Conservation (phyloP, 495 filamentous ascomycete species). For the Lepidopterella palustris region DNA sequence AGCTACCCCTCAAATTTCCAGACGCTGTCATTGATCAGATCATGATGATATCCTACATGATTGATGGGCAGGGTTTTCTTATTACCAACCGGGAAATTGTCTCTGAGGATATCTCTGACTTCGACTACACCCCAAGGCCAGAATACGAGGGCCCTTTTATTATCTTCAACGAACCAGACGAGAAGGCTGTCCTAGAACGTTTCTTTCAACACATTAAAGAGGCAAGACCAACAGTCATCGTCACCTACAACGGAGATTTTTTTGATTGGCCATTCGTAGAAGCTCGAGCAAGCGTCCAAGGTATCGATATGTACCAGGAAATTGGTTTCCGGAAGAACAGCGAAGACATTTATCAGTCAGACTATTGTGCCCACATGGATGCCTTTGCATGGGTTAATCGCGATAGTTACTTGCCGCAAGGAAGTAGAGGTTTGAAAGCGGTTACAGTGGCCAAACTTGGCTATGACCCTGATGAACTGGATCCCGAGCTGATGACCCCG, state of each 20-base stretch:
- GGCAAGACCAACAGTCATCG: constrained; percentile 89
- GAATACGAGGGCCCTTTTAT: constrained; percentile 94
- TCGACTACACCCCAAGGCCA: constrained; percentile 95
- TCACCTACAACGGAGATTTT: constrained; percentile 99
- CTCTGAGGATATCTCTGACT: constrained; percentile 94
- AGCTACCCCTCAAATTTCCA: constrained; percentile 95
- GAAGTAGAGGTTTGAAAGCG: constrained; percentile 93
- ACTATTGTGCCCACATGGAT: constrained; percentile 97
- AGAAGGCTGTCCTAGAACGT: constrained; percentile 77
- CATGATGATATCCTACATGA: constrained; percentile 99
- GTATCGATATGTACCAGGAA: constrained; percentile 99
- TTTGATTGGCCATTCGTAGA: constrained; percentile 99
- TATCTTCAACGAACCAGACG: constrained; percentile 96
- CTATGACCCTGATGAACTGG: constrained; percentile 96
- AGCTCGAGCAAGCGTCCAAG: constrained; percentile 79
- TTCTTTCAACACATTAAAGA: constrained; percentile 97
- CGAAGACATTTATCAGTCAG: constrained; percentile 92
- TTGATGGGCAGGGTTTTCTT: constrained; percentile 94
- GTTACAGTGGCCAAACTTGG: constrained; percentile 96
- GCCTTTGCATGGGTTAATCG: constrained; percentile 98
- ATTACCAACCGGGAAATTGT: constrained; percentile 99
- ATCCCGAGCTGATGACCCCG: constrained; percentile 94
- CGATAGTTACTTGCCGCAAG: constrained; percentile 96
- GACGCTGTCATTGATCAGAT: constrained; percentile 92
- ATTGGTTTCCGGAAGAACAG: constrained; percentile 92